phyloP scores from a whole-genome alignment of 2,329 filamentous ascomycete species.

The Tolypocladium tundrense region DNA sequence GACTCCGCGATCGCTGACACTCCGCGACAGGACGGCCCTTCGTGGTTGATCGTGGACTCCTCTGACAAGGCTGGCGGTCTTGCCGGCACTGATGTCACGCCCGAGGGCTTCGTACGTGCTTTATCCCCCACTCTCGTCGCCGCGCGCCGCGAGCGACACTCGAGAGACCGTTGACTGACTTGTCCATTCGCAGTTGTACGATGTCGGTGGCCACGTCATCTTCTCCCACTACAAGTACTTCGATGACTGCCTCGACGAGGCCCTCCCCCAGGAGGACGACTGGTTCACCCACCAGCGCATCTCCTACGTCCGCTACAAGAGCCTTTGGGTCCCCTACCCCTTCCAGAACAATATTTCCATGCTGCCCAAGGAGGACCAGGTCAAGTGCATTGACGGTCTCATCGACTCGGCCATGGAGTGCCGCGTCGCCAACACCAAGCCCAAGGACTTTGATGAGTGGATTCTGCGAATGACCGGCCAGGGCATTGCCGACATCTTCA shows the following conservation, averaged over 20 bases:
- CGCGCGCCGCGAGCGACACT: not conserved
- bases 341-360: slow-evolving; percentile 99
- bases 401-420: slow-evolving; percentile 87
- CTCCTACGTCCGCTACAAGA: slow-evolving; percentile 97
- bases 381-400: slow-evolving; percentile 86
- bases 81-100: slow-evolving; percentile 87
- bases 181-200: slow-evolving; percentile 62
- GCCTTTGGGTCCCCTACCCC: slow-evolving; percentile 93
- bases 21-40: slow-evolving; percentile 63
- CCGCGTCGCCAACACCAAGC: slow-evolving; percentile 82
- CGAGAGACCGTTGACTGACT: slow-evolving; percentile 11
- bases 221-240: slow-evolving; percentile 99
- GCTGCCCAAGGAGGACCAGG: slow-evolving; percentile 94
- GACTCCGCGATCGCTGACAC: slow-evolving; percentile 14
- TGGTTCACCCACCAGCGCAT: slow-evolving; percentile 98
- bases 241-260: slow-evolving; percentile 96
- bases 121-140: slow-evolving; percentile 3
- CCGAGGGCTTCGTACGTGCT: slow-evolving; percentile 86
- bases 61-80: slow-evolving; percentile 90
- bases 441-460: slow-evolving; percentile 97
- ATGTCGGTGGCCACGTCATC: slow-evolving; percentile 96
- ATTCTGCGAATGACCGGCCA: slow-evolving; percentile 85
- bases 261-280: slow-evolving; percentile 83
- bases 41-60: slow-evolving; percentile 92
- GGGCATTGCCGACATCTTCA: slow-evolving; percentile 90